These are phyloP conservation scores for Postia placenta DNA, from an alignment of 768 basidiomycete genomes.

Conservation along the genomic window DNA sequence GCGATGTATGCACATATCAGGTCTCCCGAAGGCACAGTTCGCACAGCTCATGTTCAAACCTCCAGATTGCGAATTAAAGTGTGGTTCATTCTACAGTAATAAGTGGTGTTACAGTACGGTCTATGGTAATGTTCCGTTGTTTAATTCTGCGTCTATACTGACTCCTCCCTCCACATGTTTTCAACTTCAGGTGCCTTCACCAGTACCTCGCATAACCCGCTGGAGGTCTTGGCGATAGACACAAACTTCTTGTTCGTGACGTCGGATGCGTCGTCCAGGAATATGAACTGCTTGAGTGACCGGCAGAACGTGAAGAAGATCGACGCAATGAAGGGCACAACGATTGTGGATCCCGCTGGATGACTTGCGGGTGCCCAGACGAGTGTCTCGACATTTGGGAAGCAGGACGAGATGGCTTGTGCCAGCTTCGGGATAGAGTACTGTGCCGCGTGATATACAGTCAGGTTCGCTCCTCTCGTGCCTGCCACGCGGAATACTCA, in stretches of 20 bases:
- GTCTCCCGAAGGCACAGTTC: neutral
- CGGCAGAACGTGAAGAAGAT: constrained; percentile 7
- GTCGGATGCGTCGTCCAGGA: neutral
- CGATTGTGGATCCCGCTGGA: neutral
- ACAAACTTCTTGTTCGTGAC: neutral
- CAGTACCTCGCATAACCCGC: neutral
- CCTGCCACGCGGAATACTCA: too few relatives aligned
- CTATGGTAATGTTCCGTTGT: neutral
- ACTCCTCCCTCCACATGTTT: neutral
- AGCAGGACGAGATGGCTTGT: neutral
- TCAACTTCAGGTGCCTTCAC: neutral
- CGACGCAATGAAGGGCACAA: neutral
- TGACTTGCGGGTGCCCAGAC: constrained; percentile 7
- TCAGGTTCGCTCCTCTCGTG: neutral
- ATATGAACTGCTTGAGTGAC: neutral
- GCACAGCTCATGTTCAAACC: neutral
- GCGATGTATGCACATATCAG: neutral
- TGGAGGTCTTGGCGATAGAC: neutral
- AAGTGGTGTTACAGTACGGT: neutral
- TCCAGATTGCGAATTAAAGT: too few relatives aligned
- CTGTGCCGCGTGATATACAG: neutral
- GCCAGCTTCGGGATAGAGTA: neutral
- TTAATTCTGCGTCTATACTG: neutral
- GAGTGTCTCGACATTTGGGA: constrained; percentile 3
- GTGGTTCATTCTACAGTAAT: too few relatives aligned